These are phyloP conservation scores for Trypanosoma theileri DNA, from an alignment of 208 protist genomes.

Conservation along the genomic window DNA sequence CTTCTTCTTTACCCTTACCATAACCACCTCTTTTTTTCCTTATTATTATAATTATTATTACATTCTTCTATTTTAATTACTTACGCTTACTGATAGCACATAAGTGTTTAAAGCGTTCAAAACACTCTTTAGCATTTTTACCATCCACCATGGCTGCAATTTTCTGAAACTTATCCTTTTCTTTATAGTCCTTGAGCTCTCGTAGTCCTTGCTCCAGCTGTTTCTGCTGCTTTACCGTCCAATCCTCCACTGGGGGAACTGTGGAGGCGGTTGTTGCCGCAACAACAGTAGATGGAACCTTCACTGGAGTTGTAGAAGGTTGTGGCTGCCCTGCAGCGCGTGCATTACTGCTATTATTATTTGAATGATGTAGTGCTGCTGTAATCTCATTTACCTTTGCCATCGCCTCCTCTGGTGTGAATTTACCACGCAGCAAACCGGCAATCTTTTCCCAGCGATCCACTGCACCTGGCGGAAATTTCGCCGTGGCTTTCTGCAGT, in stretches of 20 bases:
- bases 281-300: neutral
- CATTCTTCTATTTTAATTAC: conserved; percentile 26
- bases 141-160: conserved; percentile 91
- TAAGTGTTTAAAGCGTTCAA: conserved; percentile 95
- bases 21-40: conserved; percentile 1
- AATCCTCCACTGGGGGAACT: conserved; percentile 68
- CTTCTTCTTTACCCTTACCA: neutral
- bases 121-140: conserved; percentile 96
- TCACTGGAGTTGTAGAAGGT: conserved; percentile 11
- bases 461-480: conserved; percentile 90
- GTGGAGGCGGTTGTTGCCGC: conserved; percentile 11
- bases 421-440: conserved; percentile 65
- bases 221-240: conserved; percentile 95
- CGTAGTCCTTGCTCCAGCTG: conserved; percentile 92
- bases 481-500: conserved; percentile 93
- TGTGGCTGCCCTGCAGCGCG: conserved; percentile 16
- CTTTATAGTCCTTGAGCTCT: conserved; percentile 92
- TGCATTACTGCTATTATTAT: conserved; percentile 21
- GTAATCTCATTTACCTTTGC: conserved; percentile 90
- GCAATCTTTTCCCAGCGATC: conserved; percentile 93
- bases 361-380: conserved; percentile 45
- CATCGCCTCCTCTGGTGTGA: conserved; percentile 90
- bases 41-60: conserved; percentile 9
- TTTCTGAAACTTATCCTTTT: conserved; percentile 95
- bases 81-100: conserved; percentile 90